Percentiles rank a stretch among this genome's conserved stretches.
Conservation (phyloP, 2,329 filamentous ascomycete genomes). For the Paracorniculantispora psalliotae region DNA sequence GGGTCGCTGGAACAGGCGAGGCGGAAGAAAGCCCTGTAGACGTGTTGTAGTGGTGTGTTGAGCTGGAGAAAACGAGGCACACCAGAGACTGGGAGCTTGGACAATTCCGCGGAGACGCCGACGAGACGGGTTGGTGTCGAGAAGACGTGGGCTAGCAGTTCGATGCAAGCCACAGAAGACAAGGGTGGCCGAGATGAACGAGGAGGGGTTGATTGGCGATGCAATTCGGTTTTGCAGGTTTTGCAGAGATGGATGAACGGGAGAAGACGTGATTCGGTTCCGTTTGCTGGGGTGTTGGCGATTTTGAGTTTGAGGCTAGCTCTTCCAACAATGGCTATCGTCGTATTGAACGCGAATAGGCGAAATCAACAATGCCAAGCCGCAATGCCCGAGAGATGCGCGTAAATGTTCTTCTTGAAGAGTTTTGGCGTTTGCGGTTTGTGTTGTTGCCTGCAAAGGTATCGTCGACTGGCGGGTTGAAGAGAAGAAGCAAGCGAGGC, state of each 20-base stretch:
- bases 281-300: background rate
- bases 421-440: background rate
- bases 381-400: too few relatives aligned
- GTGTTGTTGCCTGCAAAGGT: background rate
- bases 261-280: background rate
- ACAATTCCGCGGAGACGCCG: conserved; percentile 8
- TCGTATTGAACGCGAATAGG: background rate
- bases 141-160: background rate
- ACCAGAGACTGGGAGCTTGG: background rate
- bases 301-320: background rate
- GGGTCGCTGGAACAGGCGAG: conserved; percentile 4
- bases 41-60: background rate
- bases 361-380: too few relatives aligned
- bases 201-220: background rate
- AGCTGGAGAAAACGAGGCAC: background rate
- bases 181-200: background rate
- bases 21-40: background rate
- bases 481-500: background rate
- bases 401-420: background rate
- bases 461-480: background rate
- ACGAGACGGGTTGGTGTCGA: background rate
- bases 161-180: conserved; percentile 9
- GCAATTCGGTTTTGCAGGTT: background rate
- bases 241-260: background rate
- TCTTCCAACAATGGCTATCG: background rate